Evolutionary conservation across 2,329 filamentous ascomycete species (phyloP), one percentile per base, ranked within the genome.

Genomic region (Didymella segeticola): DNA sequence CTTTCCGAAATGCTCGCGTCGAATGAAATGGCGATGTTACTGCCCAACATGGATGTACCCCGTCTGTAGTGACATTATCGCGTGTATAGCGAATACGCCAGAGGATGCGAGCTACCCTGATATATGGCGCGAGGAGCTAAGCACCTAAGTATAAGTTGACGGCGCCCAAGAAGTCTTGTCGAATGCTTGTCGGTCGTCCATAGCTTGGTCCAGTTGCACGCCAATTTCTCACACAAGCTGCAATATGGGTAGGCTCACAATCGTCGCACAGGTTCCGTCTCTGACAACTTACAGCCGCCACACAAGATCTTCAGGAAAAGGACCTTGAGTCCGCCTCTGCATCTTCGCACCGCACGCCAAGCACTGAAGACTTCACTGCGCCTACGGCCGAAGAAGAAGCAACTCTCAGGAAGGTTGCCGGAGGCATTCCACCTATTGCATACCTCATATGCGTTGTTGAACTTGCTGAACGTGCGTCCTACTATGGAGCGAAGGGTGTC

Each of bases 381-480:
- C 79, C 81, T 1, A 83, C 80, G 0, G 74, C 78, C 6, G 79
- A 83, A 38, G 81, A 84, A 59, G 56, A 62, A 3, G 51, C 49
- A 2, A 78, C 73, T 1, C 69, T 85, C 12, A 78, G 80, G 19
- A 80, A 77, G 50, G 76, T 83, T 7, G 73, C 82, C n/a, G 83
- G 77, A 33, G 72, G 63, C 2, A 75, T 87, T 2, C 83, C 84
- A 1, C 52, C 73, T 11, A 74, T 82, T 3, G 79, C 82, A n/a
- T 87, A 83, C 61, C 63, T 82, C 3, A 79, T 87, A 25, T 86
- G 84, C 56, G 60, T 82, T 6, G 83, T 86, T 33, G 85, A 87
- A 58, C 83, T 86, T 55, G 82, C 82, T 48, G 85, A 87, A 65
- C 77, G 85, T 48, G 84, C 83, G 2, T 86, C 83, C 0, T 87